Evolutionary conservation across 495 filamentous ascomycete genomes (phyloP), one percentile per base, ranked within the genome.

Genomic region (Annulohypoxylon stygium): DNA sequence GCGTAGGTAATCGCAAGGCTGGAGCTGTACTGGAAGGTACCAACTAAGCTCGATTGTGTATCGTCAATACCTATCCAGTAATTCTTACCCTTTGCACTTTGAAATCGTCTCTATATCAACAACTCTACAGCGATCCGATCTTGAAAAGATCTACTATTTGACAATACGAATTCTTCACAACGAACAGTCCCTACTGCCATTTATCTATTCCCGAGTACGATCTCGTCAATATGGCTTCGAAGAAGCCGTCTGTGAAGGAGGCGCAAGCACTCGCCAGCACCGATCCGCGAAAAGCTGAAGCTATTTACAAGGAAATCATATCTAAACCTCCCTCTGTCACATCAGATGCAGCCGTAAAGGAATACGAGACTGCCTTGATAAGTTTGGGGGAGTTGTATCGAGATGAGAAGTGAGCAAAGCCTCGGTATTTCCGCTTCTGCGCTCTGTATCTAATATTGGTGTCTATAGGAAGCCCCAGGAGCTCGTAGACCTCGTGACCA

Each of bases 371-470:
- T 14, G 93, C 93, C 10, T 75, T 97, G 71, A 86, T 98, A 78
- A 92, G 90, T 51, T 82, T 99, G 80, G 96, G 96, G 69, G 91
- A 97, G 88, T 84, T 97, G 70, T 96, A 97, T 79, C 90, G 94
- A 68, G 94, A 98, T 85, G 89, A 92, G 78, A 94, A 93, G 89
- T 90, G 37, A 75, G 81, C 39, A 78, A 69, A 80, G 73, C 18
- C 14, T 14, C 10, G 11, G 58, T 45, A 36, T 18, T 72, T 61
- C 11, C 4, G 18, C 9, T 57, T 11, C 61, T n/a, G 39, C 10
- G 61, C 60, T 43, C 48, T 0, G 20, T 60, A 63, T 57, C 70
- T 76, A 63, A 78, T 54, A 23, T 43, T 43, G 4, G 45, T 16
- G 33, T 61, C 26, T 58, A 9, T 65, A 89, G 87, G 83, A 93